Evolutionary conservation across 2,329 filamentous ascomycete genomes (phyloP), one percentile per base, ranked within the genome.

Genomic region (Botrytis pseudocinerea): DNA sequence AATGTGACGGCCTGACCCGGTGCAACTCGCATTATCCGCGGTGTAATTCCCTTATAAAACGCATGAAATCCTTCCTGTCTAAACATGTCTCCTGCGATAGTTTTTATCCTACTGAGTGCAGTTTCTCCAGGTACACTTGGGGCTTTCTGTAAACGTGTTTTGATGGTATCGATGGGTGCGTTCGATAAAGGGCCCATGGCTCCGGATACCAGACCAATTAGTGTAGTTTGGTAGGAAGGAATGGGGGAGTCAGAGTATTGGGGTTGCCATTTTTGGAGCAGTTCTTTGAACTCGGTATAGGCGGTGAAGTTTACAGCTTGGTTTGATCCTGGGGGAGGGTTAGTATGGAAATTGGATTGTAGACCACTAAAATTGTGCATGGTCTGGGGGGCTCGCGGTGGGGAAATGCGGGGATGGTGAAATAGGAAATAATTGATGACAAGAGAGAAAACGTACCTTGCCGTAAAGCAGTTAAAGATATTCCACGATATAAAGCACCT

Each of bases 1-100:
- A 91, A 91, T 5, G 90, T 91, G 71, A 91, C 90, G 73, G 90
- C 96, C 86, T 99, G 96, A 64, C 96, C 96, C 12, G 96, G 96
- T 40, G 96, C 96, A 71, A 99, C 96, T 80, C 96, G 90, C 94
- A 98, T 98, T 78, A 99, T 93, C 79, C 96, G 90, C 10, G 96
- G 96, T 64, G 96, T 99, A 83, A 99, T 99, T 79, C 96, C 96
- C 88, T 98, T 98, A 87, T 97, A 99, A 85, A 99, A 99, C 65
- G 96, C 96, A 79, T 94, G 91, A 78, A 95, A 87, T 51, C 96
- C 96, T 84, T 99, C 96, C 85, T 97, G 93, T 91, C 90, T 93
- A 85, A 95, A 95, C 93, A 95, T 96, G 76, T 95, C 92, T 72
- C 84, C 87, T 69, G 93, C 91, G 78, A 99, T 99, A 59, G 84